Base-by-base conservation (phyloP, 257 asterid genomes). In the Solanum sejunctum region DNA sequence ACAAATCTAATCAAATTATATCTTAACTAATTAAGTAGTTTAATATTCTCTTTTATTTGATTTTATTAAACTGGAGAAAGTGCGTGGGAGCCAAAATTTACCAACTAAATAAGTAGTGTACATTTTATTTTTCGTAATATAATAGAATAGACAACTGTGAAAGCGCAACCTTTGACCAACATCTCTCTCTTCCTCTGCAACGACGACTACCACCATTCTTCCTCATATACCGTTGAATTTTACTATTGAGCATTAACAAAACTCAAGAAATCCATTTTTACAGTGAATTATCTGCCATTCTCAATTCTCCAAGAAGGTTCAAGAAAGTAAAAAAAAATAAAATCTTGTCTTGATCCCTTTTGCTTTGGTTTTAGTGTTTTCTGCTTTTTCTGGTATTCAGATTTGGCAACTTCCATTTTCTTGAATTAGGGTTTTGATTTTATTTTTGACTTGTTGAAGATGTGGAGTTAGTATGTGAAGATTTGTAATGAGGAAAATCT, bases 161-260 rank as follows among this genome's bases (percentile, higher is more conserved):
- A 82, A 85, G 83, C 84, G 69, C 78, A 56, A 88, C 85, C 84
- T 86, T 88, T 86, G 90, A 88, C 91, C 52, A 67, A 83, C 67
- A 82, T 43, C 41, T 78, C 51, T 61, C 84, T 82, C 80, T 64
- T 32, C 64, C n/a, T 32, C 81, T 54, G 26, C 70, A 83, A 83
- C 85, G 55, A 67, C 85, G 81, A 77, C 82, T 78, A 52, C 61
- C 13, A 15, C 64, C 49, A 52, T 78, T 69, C 52, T 69, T 47
- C 51, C 52, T n/a, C 66, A 15, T 52, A 69, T 3, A 83, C 85
- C 85, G 85, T 83, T 56, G 81, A 83, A 83, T 54, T 52, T 52
- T 67, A 32, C 18, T 64, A 8, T 16, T 63, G 12, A 56, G 20
- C 82, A 54, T 36, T 84, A 3, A 66, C 17, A 12, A 21, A 36